Evolutionary conservation across 176 grass and related monocot species (phyloP).

Genomic region (Ananas comosus): DNA sequence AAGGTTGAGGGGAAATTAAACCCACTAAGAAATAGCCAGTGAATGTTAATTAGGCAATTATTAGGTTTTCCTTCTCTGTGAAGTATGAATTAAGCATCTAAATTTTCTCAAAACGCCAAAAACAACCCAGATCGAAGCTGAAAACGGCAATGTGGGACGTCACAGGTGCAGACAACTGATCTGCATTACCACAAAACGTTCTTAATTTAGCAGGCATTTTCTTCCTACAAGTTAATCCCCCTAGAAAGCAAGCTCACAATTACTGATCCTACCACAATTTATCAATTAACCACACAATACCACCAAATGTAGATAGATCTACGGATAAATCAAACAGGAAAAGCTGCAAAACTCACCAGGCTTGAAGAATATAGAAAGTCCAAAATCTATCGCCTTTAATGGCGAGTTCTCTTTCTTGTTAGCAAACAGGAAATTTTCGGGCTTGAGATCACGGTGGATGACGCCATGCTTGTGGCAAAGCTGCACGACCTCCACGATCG

Average conservation of each 20-base stretch:
- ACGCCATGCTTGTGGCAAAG: constrained; percentile 94
- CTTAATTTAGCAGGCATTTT: neutral
- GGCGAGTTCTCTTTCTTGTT: constrained; percentile 99
- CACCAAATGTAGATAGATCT: constrained; percentile 8
- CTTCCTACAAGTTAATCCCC: neutral
- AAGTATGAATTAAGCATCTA: too few species aligned
- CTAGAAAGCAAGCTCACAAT: neutral
- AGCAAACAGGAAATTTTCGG: constrained; percentile 88
- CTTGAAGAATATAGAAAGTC: constrained; percentile 99
- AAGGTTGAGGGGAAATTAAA: too few species aligned
- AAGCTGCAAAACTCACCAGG: constrained; percentile 38
- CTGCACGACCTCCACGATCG: constrained; percentile 96
- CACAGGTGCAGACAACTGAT: neutral
- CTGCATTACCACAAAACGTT: neutral
- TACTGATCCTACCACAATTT: neutral
- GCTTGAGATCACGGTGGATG: constrained; percentile 95
- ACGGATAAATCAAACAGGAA: constrained; percentile 5
- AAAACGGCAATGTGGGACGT: too few species aligned
- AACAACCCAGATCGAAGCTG: neutral
- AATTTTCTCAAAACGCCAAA: neutral
- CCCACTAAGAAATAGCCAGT: too few species aligned
- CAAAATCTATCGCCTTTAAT: constrained; percentile 92
- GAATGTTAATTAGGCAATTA: too few species aligned
- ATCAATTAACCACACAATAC: neutral
- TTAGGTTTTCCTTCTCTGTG: too few species aligned